Evolutionary conservation across 768 basidiomycete species (phyloP).

Genomic region (Hydnomerulius pinastri): DNA sequence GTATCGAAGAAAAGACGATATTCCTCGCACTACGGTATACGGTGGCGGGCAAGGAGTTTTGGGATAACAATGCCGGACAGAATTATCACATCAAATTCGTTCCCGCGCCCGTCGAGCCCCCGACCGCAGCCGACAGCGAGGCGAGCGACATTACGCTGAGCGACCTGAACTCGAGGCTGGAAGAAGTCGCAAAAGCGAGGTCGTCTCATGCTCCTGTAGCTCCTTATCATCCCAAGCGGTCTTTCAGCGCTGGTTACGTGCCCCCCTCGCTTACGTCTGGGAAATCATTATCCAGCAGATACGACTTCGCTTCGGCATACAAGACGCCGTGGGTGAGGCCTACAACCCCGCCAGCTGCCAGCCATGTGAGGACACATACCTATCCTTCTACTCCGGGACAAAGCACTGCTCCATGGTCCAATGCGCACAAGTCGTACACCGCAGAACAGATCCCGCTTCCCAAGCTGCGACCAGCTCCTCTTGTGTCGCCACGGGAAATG

Average conservation of each 20-base stretch:
- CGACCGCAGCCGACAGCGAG: constrained; percentile 38
- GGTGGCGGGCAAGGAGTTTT: constrained; percentile 74
- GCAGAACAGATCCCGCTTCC: constrained; percentile 2
- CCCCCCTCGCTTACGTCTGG: constrained; percentile 27
- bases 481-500: constrained; percentile 22
- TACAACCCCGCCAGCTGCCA: constrained; percentile 1
- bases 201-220: constrained; percentile 18
- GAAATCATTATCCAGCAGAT: constrained; percentile 50
- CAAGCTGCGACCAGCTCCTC: constrained; percentile 15
- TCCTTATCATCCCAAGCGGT: constrained; percentile 16
- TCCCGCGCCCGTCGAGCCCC: constrained; percentile 21
- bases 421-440: constrained; percentile 2
- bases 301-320: constrained; percentile 57
- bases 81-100: constrained; percentile 81
- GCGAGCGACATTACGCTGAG: constrained; percentile 50
- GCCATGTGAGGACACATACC: constrained; percentile 46
- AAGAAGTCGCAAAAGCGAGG: constrained; percentile 53
- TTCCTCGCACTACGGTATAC: constrained; percentile 75
- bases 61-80: constrained; percentile 85
- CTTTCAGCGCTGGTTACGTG: constrained; percentile 31
- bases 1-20: constrained; percentile 83
- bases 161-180: constrained; percentile 66
- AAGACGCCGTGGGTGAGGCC: constrained; percentile 37
- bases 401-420: constrained; percentile 44
- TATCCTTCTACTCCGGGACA: constrained; percentile 41